These are phyloP conservation scores for Yamadazyma pseudoaaseri DNA, from an alignment of 1,139 yeast species.

Conservation along the genomic window DNA sequence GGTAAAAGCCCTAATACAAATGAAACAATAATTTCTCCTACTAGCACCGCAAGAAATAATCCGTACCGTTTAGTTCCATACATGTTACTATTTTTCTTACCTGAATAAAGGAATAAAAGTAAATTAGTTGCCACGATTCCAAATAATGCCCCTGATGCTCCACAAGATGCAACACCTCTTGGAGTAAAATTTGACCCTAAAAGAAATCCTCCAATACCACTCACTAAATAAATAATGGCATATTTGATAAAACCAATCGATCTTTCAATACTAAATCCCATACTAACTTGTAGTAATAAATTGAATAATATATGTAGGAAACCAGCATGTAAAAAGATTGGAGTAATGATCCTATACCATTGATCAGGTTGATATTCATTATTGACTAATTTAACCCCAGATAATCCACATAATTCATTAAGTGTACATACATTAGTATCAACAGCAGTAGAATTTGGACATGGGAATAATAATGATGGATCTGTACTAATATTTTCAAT, in stretches of 20 bases:
- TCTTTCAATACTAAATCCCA: conserved; percentile 65
- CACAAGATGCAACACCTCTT: conserved; percentile 66
- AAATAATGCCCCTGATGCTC: conserved; percentile 75
- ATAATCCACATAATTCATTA: conserved; percentile 61
- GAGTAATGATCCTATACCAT: conserved; percentile 70
- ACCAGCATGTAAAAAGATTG: conserved; percentile 78
- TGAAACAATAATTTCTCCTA: conserved; percentile 58
- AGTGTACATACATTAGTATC: conserved; percentile 58
- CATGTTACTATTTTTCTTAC: conserved; percentile 44
- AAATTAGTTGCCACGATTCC: conserved; percentile 68
- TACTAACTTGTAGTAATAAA: conserved; percentile 55
- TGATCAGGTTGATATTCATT: conserved; percentile 50
- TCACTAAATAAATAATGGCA: conserved; percentile 53
- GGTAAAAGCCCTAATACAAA: conserved; percentile 69
- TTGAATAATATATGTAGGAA: conserved; percentile 69
- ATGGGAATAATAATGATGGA: conserved; percentile 52
- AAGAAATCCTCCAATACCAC: conserved; percentile 69
- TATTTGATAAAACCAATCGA: conserved; percentile 57
- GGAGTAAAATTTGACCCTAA: conserved; percentile 75
- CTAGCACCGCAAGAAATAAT: conserved; percentile 45
- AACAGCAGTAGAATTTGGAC: conserved; percentile 64
- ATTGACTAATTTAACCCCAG: conserved; percentile 37
- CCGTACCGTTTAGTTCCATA: conserved; percentile 43
- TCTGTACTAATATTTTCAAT: conserved; percentile 53
- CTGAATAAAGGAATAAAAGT: conserved; percentile 57